A percentile compares a stretch with the other conserved stretches of the same genome.
Conservation (phyloP, 2,329 filamentous ascomycete genomes). For the Sarocladium oryzae region DNA sequence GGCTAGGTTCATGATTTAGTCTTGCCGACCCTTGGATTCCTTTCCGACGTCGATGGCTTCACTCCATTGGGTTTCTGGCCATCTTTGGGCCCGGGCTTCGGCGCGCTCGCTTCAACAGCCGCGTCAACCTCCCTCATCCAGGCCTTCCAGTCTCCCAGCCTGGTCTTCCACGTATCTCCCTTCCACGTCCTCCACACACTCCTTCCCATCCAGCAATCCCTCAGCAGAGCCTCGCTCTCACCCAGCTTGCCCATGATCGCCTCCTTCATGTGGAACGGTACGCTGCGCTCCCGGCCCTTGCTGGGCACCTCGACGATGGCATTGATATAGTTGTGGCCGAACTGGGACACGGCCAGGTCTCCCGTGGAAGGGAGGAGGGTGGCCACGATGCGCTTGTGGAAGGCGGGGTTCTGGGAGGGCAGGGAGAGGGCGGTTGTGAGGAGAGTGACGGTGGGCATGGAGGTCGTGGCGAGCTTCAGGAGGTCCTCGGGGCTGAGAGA, state of each 20-base stretch:
- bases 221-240: constrained; percentile 40
- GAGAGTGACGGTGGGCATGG: constrained; percentile 41
- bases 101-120: constrained; percentile 13
- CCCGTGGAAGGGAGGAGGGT: constrained; percentile 35
- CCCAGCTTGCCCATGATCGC: constrained; percentile 44
- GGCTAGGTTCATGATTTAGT: not conserved
- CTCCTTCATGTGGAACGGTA: constrained; percentile 55
- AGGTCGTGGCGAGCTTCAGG: constrained; percentile 56
- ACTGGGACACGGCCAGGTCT: constrained; percentile 41
- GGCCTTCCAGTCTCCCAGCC: constrained; percentile 46
- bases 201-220: constrained; percentile 47
- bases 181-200: constrained; percentile 53
- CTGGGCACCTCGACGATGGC: constrained; percentile 44
- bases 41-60: not conserved
- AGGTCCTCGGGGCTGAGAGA: constrained; percentile 49
- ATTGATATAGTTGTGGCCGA: constrained; percentile 45
- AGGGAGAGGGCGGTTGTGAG: constrained; percentile 44
- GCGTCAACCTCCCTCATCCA: constrained; percentile 46
- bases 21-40: not conserved
- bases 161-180: constrained; percentile 50
- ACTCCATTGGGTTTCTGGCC: constrained; percentile 6
- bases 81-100: constrained; percentile 11
- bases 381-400: constrained; percentile 50
- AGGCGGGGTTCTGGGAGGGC: constrained; percentile 41
- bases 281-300: constrained; percentile 37